Conservation (phyloP, 768 basidiomycete genomes). For the Lenzites betulinus region DNA sequence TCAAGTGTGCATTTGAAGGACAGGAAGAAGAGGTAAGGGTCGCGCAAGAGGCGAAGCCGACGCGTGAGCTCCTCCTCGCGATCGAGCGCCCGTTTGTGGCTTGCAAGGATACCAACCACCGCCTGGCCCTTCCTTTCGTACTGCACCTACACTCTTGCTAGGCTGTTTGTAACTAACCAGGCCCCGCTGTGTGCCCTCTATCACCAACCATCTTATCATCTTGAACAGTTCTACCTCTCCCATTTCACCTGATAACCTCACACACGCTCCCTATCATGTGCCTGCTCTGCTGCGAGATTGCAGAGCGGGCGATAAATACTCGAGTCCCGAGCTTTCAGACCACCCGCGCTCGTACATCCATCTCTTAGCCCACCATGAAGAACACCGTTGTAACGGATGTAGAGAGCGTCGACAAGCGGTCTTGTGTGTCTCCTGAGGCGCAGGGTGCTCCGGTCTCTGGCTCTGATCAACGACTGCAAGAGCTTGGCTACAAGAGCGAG, state of each 20-base stretch:
- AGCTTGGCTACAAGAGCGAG: constrained; percentile 56
- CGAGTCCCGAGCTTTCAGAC: not conserved
- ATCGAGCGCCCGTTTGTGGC: too few species aligned
- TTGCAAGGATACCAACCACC: too few species aligned
- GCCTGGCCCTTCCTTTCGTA: too few species aligned
- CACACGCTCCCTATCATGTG: constrained; percentile 1
- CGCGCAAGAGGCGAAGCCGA: too few species aligned
- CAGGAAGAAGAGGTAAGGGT: too few species aligned
- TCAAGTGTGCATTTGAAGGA: too few species aligned
- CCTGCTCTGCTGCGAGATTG: constrained; percentile 1
- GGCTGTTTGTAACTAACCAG: too few species aligned
- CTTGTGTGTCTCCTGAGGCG: not conserved
- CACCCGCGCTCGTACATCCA: not conserved
- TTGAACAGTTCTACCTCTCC: not conserved
- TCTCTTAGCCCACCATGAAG: constrained; percentile 1
- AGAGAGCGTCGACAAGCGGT: constrained; percentile 12
- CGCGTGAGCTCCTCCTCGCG: too few species aligned
- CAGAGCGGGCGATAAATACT: not conserved
- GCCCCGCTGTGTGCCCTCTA: too few species aligned
- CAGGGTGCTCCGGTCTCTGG: not conserved
- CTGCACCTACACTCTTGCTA: too few species aligned
- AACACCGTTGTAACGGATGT: constrained; percentile 3
- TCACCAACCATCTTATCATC: not conserved
- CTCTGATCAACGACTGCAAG: constrained; percentile 46
- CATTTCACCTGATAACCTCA: not conserved